Evolutionary conservation across 306 rosid genomes (phyloP), one percentile per base, ranked within the genome.

Genomic region (Vigna reflexopilosa): DNA sequence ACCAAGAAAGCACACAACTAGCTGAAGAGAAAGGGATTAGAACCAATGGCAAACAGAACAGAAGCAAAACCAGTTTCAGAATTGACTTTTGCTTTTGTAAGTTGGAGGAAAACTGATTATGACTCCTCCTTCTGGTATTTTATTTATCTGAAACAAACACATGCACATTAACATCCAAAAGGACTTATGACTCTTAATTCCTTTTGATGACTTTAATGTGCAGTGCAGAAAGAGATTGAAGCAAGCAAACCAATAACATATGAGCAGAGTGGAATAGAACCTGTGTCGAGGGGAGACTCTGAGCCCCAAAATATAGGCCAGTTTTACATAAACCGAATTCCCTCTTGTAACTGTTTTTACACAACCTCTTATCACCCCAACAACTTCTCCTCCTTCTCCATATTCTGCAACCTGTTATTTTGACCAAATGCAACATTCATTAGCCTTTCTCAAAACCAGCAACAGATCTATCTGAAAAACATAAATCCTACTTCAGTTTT

Each of bases 311-410:
- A 95, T 84, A 86, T 92, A 94, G 76, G 93, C 98, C 56, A 94
- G 68, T 86, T 88, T 87, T 22, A 80, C 90, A 76, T 72, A 86
- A 73, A 62, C 78, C 13, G 89, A 88, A 78, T 85, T 85, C 69
- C 90, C 93, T 77, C 83, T 75, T 47, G 93, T 77, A 28, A 88
- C 98, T 76, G 87, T 86, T 76, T 95, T 95, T 13, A 91, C 89
- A 79, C 97, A 95, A n/a, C 97, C 98, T 45, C 97, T 89, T 83
- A 95, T 85, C 72, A 88, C 87, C 54, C 98, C 98, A 15, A 88
- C 92, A 56, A 91, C 85, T 77, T 89, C 90, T 73, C 86, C 84
- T 30, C 55, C 87, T 78, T 86, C 88, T 75, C 97, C 98, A 71
- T 83, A 92, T 82, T 87, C 97, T 62, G 98, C 98, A 80, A 95